Base-by-base conservation (phyloP, 148 eudicot species). In the Heliamphora exappendiculata region DNA sequence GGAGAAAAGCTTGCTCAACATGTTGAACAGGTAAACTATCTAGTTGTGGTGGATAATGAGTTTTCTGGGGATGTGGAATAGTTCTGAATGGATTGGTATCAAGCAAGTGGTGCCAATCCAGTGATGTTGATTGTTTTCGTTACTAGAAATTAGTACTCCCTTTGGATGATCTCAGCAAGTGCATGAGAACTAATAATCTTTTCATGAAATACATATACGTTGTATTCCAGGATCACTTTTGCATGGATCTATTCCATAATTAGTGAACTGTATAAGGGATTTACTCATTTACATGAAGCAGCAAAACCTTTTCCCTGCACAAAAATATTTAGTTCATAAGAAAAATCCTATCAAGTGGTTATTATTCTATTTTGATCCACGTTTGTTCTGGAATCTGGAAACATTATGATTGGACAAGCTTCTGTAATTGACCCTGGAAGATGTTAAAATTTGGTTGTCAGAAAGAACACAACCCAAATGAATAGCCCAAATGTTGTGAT, bases 1-100 rank as follows among this genome's bases (percentile, higher is more conserved):
- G 81, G 78, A 39, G 99, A 96, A 80, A 91, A 91, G 81, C 99
- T 96, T 79, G 93, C 99, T 71, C 87, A 81, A 81, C 98, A 96
- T 84, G 99, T 96, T 41, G 98, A 93, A 81, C 91, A 93, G 89
- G 99, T 91, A 74, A 83, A 73, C 14, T 78, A 31, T 39, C 47
- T 47, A 36, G 28, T 81, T 51, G 41, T 31, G 8, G 55, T 7
- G 24, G 31, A 37, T 1, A 34, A 60, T 49, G 41, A 2, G 53
- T n/a, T 54, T 64, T 28, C 22, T 70, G 19, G 70, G 19, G 34
- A 55, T 74, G 50, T 59, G 19, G 22, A 54, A 66, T 1, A 29
- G 17, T 19, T 59, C 42, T 22, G 31, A 44, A 54, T 71, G 36
- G 13, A 5, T 72, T 53, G 49, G 44, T 73, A n/a, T 7, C 13